These are phyloP conservation scores for Gossypium anomalum DNA, from an alignment of 345 rosid genomes.

Conservation along the genomic window DNA sequence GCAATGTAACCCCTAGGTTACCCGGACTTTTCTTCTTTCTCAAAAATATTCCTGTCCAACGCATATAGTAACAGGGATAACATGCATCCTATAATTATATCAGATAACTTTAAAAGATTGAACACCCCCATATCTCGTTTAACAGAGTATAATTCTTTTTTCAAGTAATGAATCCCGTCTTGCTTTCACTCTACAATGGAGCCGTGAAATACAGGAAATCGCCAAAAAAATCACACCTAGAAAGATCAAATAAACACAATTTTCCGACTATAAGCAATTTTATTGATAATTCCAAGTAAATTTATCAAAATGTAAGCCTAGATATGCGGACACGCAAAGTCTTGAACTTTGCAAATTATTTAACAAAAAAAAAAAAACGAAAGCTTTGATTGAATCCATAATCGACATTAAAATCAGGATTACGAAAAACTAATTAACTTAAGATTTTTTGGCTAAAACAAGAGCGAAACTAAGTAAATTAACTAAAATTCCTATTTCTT, in stretches of 20 bases:
- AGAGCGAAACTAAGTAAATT: not conserved
- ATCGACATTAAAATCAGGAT: not conserved
- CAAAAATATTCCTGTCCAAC: no score
- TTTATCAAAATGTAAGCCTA: not conserved
- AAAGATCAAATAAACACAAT: not conserved
- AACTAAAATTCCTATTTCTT: not conserved
- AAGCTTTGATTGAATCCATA: not conserved
- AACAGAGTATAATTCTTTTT: no score
- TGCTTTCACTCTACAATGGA: not conserved
- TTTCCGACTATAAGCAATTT: not conserved
- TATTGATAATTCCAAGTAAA: not conserved
- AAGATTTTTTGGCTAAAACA: not conserved
- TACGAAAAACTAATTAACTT: not conserved
- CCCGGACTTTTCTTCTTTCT: no score
- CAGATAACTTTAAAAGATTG: no score
- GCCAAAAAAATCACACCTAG: not conserved
- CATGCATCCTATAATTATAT: no score
- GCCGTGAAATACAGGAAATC: not conserved
- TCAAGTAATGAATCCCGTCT: no score
- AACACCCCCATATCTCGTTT: no score
- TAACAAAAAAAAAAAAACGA: not conserved
- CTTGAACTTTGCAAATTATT: not conserved
- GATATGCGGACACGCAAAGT: not conserved
- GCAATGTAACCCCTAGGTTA: not conserved
- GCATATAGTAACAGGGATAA: no score